Evolutionary conservation across 768 basidiomycete species (phyloP).

Genomic region (Tulasnella calospora): DNA sequence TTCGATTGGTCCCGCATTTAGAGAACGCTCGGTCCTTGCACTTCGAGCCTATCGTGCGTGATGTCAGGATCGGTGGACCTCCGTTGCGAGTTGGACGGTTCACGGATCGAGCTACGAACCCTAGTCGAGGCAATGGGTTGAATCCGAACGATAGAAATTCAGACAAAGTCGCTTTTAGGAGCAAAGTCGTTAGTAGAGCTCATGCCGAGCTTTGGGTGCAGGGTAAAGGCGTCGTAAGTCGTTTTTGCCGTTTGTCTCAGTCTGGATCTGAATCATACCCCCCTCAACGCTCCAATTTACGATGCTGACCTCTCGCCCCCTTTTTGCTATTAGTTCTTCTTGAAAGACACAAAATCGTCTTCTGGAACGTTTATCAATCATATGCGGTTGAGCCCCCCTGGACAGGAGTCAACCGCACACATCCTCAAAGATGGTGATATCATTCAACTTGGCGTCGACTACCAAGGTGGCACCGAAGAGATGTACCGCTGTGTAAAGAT

Average conservation of each 20-base stretch:
- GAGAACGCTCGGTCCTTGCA: constrained; percentile 82
- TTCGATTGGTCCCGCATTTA: constrained; percentile 92
- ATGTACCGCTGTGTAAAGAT: constrained; percentile 98
- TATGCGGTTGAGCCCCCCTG: constrained; percentile 77
- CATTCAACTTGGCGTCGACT: constrained; percentile 92
- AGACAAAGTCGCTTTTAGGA: constrained; percentile 89
- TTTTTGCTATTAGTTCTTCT: constrained; percentile 56
- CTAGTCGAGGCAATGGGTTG: constrained; percentile 42
- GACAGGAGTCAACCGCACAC: constrained; percentile 69
- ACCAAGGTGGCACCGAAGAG: constrained; percentile 94
- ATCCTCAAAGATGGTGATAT: constrained; percentile 90
- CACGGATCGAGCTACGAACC: constrained; percentile 71
- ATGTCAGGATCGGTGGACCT: constrained; percentile 64
- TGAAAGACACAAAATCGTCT: constrained; percentile 83
- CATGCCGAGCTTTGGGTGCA: constrained; percentile 92
- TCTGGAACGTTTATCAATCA: constrained; percentile 96
- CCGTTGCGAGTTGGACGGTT: constrained; percentile 88
- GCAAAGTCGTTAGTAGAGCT: constrained; percentile 88
- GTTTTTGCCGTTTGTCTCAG: constrained; percentile 5
- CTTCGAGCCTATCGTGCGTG: constrained; percentile 88
- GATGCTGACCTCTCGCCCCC: constrained; percentile 1
- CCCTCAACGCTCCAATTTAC: background rate
- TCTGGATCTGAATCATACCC: background rate
- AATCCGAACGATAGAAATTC: constrained; percentile 59
- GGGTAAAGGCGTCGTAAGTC: constrained; percentile 38